phyloP scores from a whole-genome alignment of 345 rosid species.

The Sonneratia alba region DNA sequence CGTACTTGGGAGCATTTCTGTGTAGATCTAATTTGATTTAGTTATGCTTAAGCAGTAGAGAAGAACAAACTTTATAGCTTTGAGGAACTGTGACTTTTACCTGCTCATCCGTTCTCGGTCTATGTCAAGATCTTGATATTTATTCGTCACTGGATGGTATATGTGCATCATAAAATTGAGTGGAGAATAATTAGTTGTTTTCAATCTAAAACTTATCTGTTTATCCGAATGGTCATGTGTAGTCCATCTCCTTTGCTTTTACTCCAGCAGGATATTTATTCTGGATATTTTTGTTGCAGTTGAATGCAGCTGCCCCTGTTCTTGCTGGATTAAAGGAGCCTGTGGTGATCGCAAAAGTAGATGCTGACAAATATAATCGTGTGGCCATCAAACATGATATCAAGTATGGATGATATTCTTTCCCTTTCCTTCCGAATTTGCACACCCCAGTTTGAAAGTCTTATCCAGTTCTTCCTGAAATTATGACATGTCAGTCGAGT shows the following conservation, averaged over 20 bases:
- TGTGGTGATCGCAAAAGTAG: slow-evolving; percentile 67
- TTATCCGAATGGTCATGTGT: neutral
- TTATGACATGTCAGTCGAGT: neutral
- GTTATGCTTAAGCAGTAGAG: neutral
- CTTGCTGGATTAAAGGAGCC: slow-evolving; percentile 66
- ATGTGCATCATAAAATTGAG: neutral
- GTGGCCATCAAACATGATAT: slow-evolving; percentile 67
- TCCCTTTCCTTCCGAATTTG: neutral
- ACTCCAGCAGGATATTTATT: neutral
- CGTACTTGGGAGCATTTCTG: no score
- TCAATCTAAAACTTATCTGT: neutral
- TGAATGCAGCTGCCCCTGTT: slow-evolving; percentile 76
- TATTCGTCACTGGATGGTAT: neutral
- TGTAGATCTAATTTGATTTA: neutral
- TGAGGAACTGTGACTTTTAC: no score
- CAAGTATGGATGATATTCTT: slow-evolving; percentile 51
- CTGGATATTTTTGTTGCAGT: slow-evolving; percentile 26
- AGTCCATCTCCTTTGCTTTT: neutral
- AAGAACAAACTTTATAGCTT: neutral
- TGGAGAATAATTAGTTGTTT: neutral
- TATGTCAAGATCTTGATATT: neutral
- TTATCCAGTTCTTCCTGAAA: neutral
- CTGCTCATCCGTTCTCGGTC: no score
- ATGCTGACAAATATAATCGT: slow-evolving; percentile 69
- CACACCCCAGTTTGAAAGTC: neutral